Evolutionary conservation across 306 rosid genomes (phyloP), one percentile per base, ranked within the genome.

Genomic region (Casuarina equisetifolia): DNA sequence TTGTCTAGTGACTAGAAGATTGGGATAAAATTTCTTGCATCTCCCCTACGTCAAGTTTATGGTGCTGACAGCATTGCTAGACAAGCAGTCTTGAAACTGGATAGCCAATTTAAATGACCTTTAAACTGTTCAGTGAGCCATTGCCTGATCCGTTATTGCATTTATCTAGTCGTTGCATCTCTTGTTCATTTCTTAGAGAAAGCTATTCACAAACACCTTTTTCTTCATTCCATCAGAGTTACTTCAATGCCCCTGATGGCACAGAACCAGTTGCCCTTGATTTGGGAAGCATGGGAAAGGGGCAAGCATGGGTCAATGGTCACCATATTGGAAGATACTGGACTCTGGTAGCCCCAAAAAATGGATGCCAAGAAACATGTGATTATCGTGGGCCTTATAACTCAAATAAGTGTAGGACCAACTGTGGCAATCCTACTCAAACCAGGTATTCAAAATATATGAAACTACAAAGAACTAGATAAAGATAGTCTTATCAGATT

Each of bases 301-400:
- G 98, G 76, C 98, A 94, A 84, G 97, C 90, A 70, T 94, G 98
- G 98, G 98, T 92, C 82, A 94, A 94, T 79, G 95, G 97, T 73
- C 89, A 94, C 75, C 95, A 94, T 80, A 94, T 94, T 42, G 98
- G 98, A 85, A 87, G 98, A 88, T 94, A 94, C 83, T 94, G 98
- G 98, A 92, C 88, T 72, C 82, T 78, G 69, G 89, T 85, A 85
- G 77, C 97, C 73, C 97, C 95, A 19, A 73, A 83, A 85, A 80
- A 84, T 81, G 98, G 98, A 79, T 94, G 98, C 67, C 76, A 80
- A 74, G 59, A 76, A 83, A 75, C 70, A 38, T 94, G 98, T 74
- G 95, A 94, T 78, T 94, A 94, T 77, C 97, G 97, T 2, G 98
- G 97, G 71, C 78, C 90, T 59, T 94, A 92, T 79, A 48, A 88